phyloP scores from a whole-genome alignment of 1,284 basidiomycete genomes.

The Ustilago esculenta region DNA sequence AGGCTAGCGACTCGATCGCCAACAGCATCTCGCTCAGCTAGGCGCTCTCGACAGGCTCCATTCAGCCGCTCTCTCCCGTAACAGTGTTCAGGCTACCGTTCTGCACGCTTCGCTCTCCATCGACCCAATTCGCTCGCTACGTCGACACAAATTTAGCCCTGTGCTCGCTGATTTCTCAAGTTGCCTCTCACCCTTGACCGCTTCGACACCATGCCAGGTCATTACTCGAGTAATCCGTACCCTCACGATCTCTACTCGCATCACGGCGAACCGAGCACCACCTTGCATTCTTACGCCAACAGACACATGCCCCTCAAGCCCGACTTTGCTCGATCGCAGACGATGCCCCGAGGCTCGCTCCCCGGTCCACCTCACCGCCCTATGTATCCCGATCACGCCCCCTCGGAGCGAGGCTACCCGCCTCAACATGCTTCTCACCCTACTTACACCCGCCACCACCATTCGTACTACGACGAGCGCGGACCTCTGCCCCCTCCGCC shows the following conservation, averaged over 20 bases:
- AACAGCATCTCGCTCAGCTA: conserved; percentile 7
- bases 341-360: conserved; percentile 24
- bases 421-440: conserved; percentile 26
- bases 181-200: too few species aligned
- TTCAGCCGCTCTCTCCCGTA: conserved; percentile 24
- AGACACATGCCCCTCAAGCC: conserved; percentile 20
- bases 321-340: conserved; percentile 39
- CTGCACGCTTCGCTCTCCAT: not conserved
- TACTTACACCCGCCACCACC: conserved; percentile 35
- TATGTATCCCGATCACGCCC: conserved; percentile 31
- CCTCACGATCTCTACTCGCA: conserved; percentile 25
- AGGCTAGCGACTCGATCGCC: not conserved
- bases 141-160: too few species aligned
- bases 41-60: conserved; percentile 20
- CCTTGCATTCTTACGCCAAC: conserved; percentile 24
- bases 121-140: not conserved
- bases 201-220: conserved; percentile 22
- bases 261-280: conserved; percentile 10
- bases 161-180: too few species aligned
- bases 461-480: conserved; percentile 48
- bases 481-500: conserved; percentile 37
- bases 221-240: conserved; percentile 19
- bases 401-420: conserved; percentile 26
- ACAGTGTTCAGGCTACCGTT: not conserved
- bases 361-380: conserved; percentile 36